phyloP scores from a whole-genome alignment of 257 asterid species.

The Solanum sejunctum region DNA sequence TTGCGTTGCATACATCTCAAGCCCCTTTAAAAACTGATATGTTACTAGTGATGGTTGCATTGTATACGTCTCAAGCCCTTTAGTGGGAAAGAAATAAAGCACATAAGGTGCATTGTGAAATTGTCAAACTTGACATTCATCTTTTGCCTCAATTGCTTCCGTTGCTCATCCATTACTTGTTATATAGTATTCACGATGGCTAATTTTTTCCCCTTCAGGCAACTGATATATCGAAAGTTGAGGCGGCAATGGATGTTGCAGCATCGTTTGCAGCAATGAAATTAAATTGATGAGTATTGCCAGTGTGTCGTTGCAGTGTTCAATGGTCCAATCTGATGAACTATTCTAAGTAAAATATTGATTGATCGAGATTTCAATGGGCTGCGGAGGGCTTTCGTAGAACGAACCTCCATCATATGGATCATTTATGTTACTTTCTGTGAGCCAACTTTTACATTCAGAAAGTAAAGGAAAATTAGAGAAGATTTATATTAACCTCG shows the following conservation, averaged over 20 bases:
- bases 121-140: not conserved
- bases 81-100: not conserved
- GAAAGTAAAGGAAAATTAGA: not conserved
- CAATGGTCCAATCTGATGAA: not conserved
- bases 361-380: not conserved
- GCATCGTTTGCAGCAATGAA: slow-evolving; percentile 73
- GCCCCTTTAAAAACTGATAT: not conserved
- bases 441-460: not conserved
- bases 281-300: slow-evolving; percentile 26
- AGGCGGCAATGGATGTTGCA: slow-evolving; percentile 63
- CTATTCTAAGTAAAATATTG: not conserved
- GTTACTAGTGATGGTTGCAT: not conserved
- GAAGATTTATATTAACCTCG: not conserved
- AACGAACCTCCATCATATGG: not conserved
- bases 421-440: not conserved
- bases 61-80: not conserved
- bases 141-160: not conserved
- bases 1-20: not conserved
- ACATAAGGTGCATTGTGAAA: not conserved
- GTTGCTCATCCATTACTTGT: not conserved
- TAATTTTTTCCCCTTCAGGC: slow-evolving; percentile 34
- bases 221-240: slow-evolving; percentile 32
- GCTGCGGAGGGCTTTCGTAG: not conserved
- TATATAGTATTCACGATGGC: not conserved
- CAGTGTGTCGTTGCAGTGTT: not conserved